A percentile compares a stretch with the other conserved stretches of the same genome.
phyloP scores from a whole-genome alignment of 2,329 filamentous ascomycete genomes.

The Colletotrichum theobromicola region DNA sequence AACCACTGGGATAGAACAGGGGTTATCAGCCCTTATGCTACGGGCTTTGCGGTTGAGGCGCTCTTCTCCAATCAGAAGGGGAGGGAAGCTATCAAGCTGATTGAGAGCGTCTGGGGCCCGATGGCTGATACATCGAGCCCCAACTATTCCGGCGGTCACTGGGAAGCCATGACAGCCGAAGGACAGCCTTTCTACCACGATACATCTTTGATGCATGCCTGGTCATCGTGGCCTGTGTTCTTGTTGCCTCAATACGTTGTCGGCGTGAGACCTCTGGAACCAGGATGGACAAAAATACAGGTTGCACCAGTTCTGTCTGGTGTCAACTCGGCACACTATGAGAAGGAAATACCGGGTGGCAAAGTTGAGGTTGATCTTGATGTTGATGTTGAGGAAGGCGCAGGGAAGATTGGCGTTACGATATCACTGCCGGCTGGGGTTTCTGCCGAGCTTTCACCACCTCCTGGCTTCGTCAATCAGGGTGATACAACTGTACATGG shows the following conservation, averaged over 20 bases:
- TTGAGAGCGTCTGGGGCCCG: not conserved
- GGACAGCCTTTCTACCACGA: constrained; percentile 1
- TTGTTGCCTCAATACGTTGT: constrained; percentile 7
- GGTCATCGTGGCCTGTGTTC: constrained; percentile 15
- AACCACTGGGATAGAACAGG: not conserved
- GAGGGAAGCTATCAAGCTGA: not conserved
- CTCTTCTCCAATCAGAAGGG: not conserved
- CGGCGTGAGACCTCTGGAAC: not conserved
- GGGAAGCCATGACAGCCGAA: constrained; percentile 9
- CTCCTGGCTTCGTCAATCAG: not conserved
- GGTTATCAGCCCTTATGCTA: constrained; percentile 1
- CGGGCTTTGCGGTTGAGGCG: constrained; percentile 9
- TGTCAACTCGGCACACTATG: not conserved
- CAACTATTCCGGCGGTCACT: constrained; percentile 10
- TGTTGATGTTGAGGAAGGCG: not conserved
- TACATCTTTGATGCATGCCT: constrained; percentile 7
- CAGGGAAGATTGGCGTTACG: not conserved
- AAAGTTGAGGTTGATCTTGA: not conserved
- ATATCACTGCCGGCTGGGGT: not conserved
- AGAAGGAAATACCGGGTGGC: not conserved
- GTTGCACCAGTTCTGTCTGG: not conserved
- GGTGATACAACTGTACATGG: not conserved
- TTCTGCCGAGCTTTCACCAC: not conserved
- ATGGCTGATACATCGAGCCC: not conserved
- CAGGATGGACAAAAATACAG: not conserved